Evolutionary conservation across 1,284 basidiomycete genomes (phyloP).

Genomic region (Cystobasidium pallidum): DNA sequence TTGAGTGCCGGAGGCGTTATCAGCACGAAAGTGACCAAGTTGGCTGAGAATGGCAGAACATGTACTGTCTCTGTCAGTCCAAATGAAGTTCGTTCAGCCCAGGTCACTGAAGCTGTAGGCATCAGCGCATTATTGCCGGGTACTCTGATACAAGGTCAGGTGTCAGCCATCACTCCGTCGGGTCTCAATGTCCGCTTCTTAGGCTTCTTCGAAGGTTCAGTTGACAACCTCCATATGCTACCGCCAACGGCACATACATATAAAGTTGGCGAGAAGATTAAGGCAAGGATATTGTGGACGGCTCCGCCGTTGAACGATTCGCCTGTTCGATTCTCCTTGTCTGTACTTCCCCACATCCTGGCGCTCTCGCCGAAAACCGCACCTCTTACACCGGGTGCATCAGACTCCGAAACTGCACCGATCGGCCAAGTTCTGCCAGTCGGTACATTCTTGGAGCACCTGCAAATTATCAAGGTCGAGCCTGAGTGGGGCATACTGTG

Average conservation of each 20-base stretch:
- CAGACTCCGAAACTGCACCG: constrained; percentile 50
- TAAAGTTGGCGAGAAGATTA: constrained; percentile 84
- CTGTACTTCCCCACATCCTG: constrained; percentile 73
- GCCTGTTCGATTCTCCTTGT: constrained; percentile 74
- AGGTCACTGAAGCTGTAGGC: constrained; percentile 66
- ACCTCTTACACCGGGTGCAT: constrained; percentile 46
- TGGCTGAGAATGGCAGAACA: constrained; percentile 55
- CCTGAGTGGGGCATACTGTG: constrained; percentile 78
- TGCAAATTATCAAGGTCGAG: constrained; percentile 74
- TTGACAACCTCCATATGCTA: constrained; percentile 79
- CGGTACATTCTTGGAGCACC: constrained; percentile 71
- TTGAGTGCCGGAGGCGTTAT: constrained; percentile 56
- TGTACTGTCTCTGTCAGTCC: constrained; percentile 54
- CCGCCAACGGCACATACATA: constrained; percentile 54
- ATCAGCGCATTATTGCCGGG: constrained; percentile 86
- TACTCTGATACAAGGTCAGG: constrained; percentile 76
- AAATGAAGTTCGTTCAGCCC: constrained; percentile 50
- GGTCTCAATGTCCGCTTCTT: constrained; percentile 89
- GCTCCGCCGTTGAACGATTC: constrained; percentile 64
- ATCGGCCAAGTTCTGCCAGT: constrained; percentile 69
- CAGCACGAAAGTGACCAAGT: constrained; percentile 53
- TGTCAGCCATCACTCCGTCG: constrained; percentile 75
- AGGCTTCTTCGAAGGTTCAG: constrained; percentile 90
- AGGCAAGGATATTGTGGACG: constrained; percentile 82
- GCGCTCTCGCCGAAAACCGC: constrained; percentile 57